A percentile compares a stretch with the other conserved stretches of the same genome.
Conservation (phyloP, 345 rosid species). For the Alliaria petiolata region DNA sequence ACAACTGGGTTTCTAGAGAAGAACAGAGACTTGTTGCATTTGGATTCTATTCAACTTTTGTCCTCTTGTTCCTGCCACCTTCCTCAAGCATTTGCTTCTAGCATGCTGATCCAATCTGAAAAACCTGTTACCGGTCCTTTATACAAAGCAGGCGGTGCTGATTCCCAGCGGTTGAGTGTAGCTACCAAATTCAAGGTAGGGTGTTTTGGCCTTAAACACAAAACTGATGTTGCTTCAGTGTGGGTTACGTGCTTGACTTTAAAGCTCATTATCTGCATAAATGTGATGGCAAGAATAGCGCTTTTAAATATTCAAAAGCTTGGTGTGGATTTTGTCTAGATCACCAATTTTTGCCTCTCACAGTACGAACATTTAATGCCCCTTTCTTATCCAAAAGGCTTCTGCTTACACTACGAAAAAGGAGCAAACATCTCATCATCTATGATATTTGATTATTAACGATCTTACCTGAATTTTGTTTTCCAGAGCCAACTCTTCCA, state of each 20-base stretch:
- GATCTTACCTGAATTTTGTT: conserved; percentile 7
- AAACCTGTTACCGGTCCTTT: conserved; percentile 77
- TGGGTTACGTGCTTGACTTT: no score
- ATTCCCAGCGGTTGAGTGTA: conserved; percentile 90
- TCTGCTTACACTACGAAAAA: neutral
- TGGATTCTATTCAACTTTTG: conserved; percentile 91
- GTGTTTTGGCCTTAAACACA: neutral
- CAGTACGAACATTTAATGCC: neutral
- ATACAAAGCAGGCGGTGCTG: conserved; percentile 95
- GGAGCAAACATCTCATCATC: neutral
- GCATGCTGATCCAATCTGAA: conserved; percentile 73
- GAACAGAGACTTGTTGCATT: conserved; percentile 88
- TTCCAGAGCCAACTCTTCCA: conserved; percentile 89
- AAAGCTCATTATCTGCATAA: no score
- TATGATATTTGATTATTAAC: conserved; percentile 19
- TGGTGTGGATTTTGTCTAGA: conserved; percentile 7
- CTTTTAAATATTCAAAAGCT: neutral
- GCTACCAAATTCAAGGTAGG: conserved; percentile 90
- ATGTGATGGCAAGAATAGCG: no score
- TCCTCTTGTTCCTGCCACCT: conserved; percentile 86
- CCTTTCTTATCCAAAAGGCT: neutral
- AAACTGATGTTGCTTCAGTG: no score
- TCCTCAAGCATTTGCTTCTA: conserved; percentile 88
- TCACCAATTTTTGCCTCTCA: neutral
- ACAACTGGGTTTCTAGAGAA: conserved; percentile 95